Percentiles rank a stretch among this genome's conserved stretches.
These are phyloP conservation scores for Aspergillus jensenii DNA, from an alignment of 2,329 filamentous ascomycete species.

Conservation along the genomic window DNA sequence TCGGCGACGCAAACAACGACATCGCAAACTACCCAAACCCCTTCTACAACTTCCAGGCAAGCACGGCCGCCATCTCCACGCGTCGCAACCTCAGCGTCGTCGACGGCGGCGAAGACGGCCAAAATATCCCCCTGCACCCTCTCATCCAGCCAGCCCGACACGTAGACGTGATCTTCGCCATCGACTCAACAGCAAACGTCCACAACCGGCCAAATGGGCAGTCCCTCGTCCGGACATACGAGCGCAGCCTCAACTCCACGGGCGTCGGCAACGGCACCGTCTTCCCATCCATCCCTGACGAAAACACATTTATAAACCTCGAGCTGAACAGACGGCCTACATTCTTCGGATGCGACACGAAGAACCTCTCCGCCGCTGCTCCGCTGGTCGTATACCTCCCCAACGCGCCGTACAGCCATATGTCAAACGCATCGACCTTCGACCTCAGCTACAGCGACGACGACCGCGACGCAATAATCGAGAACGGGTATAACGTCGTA, in stretches of 20 bases:
- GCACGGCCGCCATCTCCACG: conserved; percentile 56
- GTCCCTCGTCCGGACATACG: conserved; percentile 70
- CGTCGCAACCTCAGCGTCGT: conserved; percentile 64
- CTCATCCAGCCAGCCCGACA: conserved; percentile 69
- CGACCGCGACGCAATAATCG: conserved; percentile 75
- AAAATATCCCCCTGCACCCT: conserved; percentile 78
- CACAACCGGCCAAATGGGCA: conserved; percentile 76
- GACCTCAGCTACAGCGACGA: conserved; percentile 61
- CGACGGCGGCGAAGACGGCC: conserved; percentile 73
- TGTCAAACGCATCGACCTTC: conserved; percentile 80
- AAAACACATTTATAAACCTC: conserved; percentile 75
- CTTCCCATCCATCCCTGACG: conserved; percentile 71
- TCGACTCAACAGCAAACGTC: conserved; percentile 76
- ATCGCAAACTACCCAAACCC: conserved; percentile 78
- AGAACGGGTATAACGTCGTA: conserved; percentile 82
- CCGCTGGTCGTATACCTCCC: conserved; percentile 80
- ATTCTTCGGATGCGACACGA: conserved; percentile 75
- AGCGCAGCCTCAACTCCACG: conserved; percentile 58
- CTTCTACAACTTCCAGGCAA: conserved; percentile 62
- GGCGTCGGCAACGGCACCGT: conserved; percentile 64
- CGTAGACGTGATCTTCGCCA: conserved; percentile 78
- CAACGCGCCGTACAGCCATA: conserved; percentile 74
- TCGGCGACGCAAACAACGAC: conserved; percentile 65
- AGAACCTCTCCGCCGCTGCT: conserved; percentile 55
- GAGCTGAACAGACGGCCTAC: conserved; percentile 71